Percentiles rank a stretch among this genome's conserved stretches.
Conservation (phyloP, 2,329 filamentous ascomycete genomes). For the Hypoxylon sp. region DNA sequence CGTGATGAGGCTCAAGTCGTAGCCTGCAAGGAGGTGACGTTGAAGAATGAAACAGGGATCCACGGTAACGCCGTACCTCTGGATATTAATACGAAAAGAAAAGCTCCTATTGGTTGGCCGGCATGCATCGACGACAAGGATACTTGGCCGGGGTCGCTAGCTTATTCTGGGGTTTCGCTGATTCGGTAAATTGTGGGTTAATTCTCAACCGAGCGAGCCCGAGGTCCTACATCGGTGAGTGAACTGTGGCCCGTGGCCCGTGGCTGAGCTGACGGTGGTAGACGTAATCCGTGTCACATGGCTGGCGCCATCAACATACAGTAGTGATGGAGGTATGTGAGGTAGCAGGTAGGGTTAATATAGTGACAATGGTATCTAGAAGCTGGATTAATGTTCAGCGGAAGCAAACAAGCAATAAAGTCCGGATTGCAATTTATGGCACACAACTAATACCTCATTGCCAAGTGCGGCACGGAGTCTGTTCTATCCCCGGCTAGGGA, state of each 20-base stretch:
- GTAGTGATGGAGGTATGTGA: background rate
- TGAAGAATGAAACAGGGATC: conserved; percentile 20
- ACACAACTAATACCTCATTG: background rate
- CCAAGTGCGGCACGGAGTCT: conserved; percentile 20
- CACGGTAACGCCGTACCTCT: background rate
- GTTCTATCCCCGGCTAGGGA: conserved; percentile 22
- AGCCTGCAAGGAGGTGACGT: conserved; percentile 22
- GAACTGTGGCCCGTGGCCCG: background rate
- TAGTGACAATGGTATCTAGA: background rate
- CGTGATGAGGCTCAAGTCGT: conserved; percentile 22
- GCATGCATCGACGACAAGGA: conserved; percentile 23
- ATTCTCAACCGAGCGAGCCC: conserved; percentile 25
- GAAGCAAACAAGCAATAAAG: background rate
- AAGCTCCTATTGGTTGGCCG: conserved; percentile 17
- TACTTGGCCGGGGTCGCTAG: conserved; percentile 5
- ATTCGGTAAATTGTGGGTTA: conserved; percentile 27
- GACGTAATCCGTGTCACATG: conserved; percentile 2
- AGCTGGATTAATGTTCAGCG: background rate
- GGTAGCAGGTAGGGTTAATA: background rate
- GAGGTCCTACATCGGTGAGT: conserved; percentile 33
- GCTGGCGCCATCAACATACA: background rate
- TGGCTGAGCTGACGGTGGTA: background rate
- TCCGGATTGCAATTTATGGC: background rate
- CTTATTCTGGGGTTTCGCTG: background rate
- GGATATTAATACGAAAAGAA: background rate